Evolutionary conservation across 495 filamentous ascomycete genomes (phyloP).

Genomic region (Aspergillus cavernicola): DNA sequence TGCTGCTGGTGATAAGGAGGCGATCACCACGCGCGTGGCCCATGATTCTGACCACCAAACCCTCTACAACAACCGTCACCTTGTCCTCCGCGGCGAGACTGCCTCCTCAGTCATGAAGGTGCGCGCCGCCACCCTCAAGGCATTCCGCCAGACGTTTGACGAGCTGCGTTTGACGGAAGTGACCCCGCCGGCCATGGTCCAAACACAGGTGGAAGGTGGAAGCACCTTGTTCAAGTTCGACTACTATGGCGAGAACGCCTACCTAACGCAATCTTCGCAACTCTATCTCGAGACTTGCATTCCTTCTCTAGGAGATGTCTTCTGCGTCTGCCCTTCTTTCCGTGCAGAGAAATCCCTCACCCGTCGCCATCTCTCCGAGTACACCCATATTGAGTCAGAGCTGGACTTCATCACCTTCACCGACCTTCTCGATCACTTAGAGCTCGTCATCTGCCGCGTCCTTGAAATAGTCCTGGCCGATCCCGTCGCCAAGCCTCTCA

Average conservation of each 20-base stretch:
- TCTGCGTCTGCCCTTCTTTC: conserved; percentile 98
- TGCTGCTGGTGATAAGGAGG: conserved; percentile 84
- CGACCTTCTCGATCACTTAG: conserved; percentile 87
- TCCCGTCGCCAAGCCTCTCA: conserved; percentile 59
- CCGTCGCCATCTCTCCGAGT: conserved; percentile 90
- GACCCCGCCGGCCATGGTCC: conserved; percentile 92
- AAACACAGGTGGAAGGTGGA: conserved; percentile 97
- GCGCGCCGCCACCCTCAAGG: conserved; percentile 74
- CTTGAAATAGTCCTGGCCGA: conserved; percentile 72
- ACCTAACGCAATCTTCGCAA: conserved; percentile 95
- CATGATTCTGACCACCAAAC: conserved; percentile 75
- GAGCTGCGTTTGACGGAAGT: conserved; percentile 79
- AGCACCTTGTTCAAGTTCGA: conserved; percentile 89
- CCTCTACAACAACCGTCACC: conserved; percentile 83
- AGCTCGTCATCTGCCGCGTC: conserved; percentile 83
- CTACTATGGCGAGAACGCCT: conserved; percentile 93
- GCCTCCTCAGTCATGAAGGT: conserved; percentile 90
- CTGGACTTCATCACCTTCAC: conserved; percentile 93
- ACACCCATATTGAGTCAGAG: conserved; percentile 96
- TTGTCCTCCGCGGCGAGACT: conserved; percentile 85
- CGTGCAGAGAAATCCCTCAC: conserved; percentile 95
- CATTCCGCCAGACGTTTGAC: conserved; percentile 79
- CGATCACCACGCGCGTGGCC: conserved; percentile 88
- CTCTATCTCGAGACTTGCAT: conserved; percentile 96
- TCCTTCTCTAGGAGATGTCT: conserved; percentile 87